Evolutionary conservation across 139 green algal genomes (phyloP).

Genomic region (Volvox africanus): DNA sequence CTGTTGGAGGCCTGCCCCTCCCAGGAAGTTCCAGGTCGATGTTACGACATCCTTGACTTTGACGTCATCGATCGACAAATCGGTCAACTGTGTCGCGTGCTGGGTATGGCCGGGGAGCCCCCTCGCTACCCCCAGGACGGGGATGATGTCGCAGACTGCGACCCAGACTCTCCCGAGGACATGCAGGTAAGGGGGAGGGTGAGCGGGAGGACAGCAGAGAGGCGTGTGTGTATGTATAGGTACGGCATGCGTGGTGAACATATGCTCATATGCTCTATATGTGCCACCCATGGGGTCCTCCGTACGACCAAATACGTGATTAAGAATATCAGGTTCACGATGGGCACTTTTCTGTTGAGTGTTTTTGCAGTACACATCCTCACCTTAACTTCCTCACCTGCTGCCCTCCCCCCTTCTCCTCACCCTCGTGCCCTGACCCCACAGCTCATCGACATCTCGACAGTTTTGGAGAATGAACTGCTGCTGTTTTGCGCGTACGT

Average conservation of each 20-base stretch:
- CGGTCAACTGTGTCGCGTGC: slow-evolving; percentile 12
- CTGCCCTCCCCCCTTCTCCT: not conserved
- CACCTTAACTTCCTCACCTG: not conserved
- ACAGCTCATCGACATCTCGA: not conserved
- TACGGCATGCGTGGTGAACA: too few relatives aligned
- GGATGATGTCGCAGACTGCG: slow-evolving; percentile 10
- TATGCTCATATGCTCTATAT: too few relatives aligned
- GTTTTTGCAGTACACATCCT: too few relatives aligned
- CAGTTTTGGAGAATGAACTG: slow-evolving; percentile 34
- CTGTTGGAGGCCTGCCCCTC: slow-evolving; percentile 38
- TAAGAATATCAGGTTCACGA: too few relatives aligned
- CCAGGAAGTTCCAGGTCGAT: slow-evolving; percentile 23
- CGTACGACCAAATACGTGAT: too few relatives aligned
- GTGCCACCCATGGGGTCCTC: too few relatives aligned
- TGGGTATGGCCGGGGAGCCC: slow-evolving; percentile 20
- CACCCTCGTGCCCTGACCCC: not conserved
- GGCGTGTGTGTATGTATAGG: too few relatives aligned
- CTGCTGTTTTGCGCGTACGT: slow-evolving; percentile 45
- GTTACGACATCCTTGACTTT: slow-evolving; percentile 51
- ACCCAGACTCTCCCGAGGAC: not conserved
- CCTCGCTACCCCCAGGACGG: not conserved
- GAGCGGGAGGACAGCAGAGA: not conserved
- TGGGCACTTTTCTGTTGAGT: too few relatives aligned
- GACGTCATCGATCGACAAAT: slow-evolving; percentile 47
- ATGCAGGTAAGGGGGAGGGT: not conserved